Evolutionary conservation across 345 rosid genomes (phyloP), one percentile per base, ranked within the genome.

Genomic region (Gossypium bickii): DNA sequence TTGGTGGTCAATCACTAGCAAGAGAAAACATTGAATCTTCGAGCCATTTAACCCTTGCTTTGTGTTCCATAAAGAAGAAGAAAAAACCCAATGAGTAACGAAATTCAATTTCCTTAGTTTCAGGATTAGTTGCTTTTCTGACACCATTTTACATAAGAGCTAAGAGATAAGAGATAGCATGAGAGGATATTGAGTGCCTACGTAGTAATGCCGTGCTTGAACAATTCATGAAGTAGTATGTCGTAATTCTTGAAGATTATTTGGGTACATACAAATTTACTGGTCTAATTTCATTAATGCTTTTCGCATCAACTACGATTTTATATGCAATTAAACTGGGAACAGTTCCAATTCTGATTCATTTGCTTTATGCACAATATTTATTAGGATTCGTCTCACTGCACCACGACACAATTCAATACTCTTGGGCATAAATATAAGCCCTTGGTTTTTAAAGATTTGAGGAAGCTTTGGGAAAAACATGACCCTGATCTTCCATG

Each of bases 381-480:
- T 60, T 62, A 76, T 72, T 80, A 94, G 98, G 98, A 89, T 82
- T 71, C 79, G 74, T 89, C 96, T 25, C 78, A 86, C 58, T 92
- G 98, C 83, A 85, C 94, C 22, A 43, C 27, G 7, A 84, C 98
- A 1, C 60, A 53, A 70, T 84, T 85, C 78, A 76, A 64, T 20
- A 82, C 93, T 6, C 91, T 87, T 49, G 98, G 93, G 78, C 89
- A 90, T 83, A 85, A 18, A 84, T 80, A 86, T 67, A 95, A 93
- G 84, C 59, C 67, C 22, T 65, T 95, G 78, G 91, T 93, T 62
- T 91, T 93, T 76, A 95, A 93, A 78, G 92, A 95, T 38, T 80
- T 95, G 73, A 87, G 86, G 78, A 84, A 73, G 77, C 49, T 95
- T 18, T 95, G 98, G 98, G 88, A 85, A 70, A 90, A 87, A 48